Base-by-base conservation (phyloP, 306 rosid genomes). In the Rubus parviflorus region DNA sequence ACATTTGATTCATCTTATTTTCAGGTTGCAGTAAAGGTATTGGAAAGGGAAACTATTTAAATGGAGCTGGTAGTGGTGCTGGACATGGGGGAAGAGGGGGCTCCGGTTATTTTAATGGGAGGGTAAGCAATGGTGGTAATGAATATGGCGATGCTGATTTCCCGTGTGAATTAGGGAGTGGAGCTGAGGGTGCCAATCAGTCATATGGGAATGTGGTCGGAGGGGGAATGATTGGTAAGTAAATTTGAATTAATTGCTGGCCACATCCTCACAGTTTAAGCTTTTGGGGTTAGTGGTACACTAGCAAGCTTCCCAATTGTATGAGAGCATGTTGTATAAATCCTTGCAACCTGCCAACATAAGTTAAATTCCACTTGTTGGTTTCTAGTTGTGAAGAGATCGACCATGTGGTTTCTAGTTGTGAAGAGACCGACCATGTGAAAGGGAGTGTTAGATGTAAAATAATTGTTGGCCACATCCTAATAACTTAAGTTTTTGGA, bases 61-160 rank as follows among this genome's bases (percentile, higher is more conserved):
- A 92, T 85, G 98, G 98, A 83, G 93, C 98, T 87, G 97, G 97
- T 54, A 96, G 98, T 76, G 98, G 98, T 72, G 98, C 97, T 80
- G 98, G 98, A 67, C 97, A 95, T 87, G 98, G 98, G 73, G 98
- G 98, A 83, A 86, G 87, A 88, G 98, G 98, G 68, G 98, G 98
- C 22, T 90, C 97, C 70, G 98, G 98, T 60, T 90, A 86, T 86
- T 92, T 85, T 87, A 85, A 89, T 23, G 97, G 98, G 81, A 84
- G 85, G 86, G 77, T 80, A 81, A 87, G 95, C 85, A 74, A 70
- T 74, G 98, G 98, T 45, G 98, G 98, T 72, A 84, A 83, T 82
- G 87, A 88, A 60, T 95, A 95, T 76, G 98, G 98, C 71, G 87
- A 87, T 89, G 96, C 97, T 76, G 86, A 87, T 85, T 95, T 95